A percentile compares a stretch with the other conserved stretches of the same genome.
These are phyloP conservation scores for Yarrowia deformans DNA, from an alignment of 805 yeast genomes.

Conservation along the genomic window DNA sequence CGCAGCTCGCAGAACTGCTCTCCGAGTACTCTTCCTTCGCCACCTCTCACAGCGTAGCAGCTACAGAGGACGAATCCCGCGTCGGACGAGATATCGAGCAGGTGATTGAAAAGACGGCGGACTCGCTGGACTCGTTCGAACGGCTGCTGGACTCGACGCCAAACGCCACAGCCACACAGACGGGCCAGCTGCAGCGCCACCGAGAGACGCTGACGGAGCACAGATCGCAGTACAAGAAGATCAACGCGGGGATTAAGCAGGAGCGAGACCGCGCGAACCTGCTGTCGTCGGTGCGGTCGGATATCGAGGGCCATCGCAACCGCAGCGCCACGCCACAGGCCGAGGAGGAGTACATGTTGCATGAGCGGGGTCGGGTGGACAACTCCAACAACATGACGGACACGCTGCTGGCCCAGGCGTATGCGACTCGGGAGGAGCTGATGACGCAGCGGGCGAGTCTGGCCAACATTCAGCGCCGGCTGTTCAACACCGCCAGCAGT, in stretches of 20 bases:
- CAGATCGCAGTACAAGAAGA: conserved; percentile 64
- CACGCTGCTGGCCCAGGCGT: conserved; percentile 80
- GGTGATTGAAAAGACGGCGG: conserved; percentile 62
- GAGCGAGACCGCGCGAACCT: conserved; percentile 80
- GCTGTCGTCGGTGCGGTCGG: conserved; percentile 76
- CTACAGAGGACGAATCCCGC: conserved; percentile 58
- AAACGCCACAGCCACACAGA: conserved; percentile 70
- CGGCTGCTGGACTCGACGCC: conserved; percentile 64
- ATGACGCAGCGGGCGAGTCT: conserved; percentile 71
- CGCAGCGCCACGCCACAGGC: conserved; percentile 49
- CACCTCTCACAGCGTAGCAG: conserved; percentile 57
- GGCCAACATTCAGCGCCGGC: conserved; percentile 66
- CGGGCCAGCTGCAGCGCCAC: conserved; percentile 84
- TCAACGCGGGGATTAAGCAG: conserved; percentile 65
- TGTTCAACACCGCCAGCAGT: conserved; percentile 65
- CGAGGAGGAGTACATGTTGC: conserved; percentile 76
- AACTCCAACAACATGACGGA: conserved; percentile 79
- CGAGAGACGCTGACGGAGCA: conserved; percentile 78
- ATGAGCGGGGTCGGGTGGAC: conserved; percentile 78
- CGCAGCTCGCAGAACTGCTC: conserved; percentile 65
- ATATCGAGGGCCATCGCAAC: conserved; percentile 72
- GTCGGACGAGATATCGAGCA: conserved; percentile 59
- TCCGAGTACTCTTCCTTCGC: conserved; percentile 63
- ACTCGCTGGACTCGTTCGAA: conserved; percentile 58
- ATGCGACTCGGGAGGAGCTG: conserved; percentile 87